These are phyloP conservation scores for Coccomyxa sp. DNA, from an alignment of 139 green algal genomes.

Conservation along the genomic window DNA sequence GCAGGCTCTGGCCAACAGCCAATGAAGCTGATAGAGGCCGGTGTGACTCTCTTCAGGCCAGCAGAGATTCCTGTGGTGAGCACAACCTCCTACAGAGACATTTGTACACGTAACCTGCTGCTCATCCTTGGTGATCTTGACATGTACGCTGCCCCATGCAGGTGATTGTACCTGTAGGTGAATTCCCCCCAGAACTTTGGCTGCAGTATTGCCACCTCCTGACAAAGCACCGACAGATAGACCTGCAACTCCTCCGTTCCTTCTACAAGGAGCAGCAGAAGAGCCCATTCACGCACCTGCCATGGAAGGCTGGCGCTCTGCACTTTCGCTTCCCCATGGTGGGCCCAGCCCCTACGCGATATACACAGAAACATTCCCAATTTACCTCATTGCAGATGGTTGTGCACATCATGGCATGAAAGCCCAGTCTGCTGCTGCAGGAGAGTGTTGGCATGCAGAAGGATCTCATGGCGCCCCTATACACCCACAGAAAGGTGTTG, in stretches of 20 bases:
- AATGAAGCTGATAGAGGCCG: constrained; percentile 50
- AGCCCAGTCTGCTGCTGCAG: constrained; percentile 15
- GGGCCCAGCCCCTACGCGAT: background rate
- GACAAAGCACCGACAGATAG: constrained; percentile 53
- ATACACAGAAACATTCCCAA: background rate
- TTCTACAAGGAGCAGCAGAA: constrained; percentile 58
- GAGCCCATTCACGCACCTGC: constrained; percentile 66
- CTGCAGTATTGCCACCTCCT: constrained; percentile 60
- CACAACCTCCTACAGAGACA: background rate
- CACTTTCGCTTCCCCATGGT: constrained; percentile 73
- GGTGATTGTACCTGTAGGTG: constrained; percentile 66
- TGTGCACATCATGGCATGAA: background rate
- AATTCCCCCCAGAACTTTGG: constrained; percentile 48
- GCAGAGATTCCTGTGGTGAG: constrained; percentile 72
- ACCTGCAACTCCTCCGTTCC: constrained; percentile 42
- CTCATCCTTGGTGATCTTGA: too few relatives aligned
- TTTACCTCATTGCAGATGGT: background rate
- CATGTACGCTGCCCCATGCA: constrained; percentile 25
- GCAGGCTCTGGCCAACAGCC: too few relatives aligned
- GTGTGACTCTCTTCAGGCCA: constrained; percentile 55
- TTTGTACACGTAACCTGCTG: background rate
- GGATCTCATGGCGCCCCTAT: constrained; percentile 43
- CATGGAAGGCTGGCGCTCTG: constrained; percentile 67
- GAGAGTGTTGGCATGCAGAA: constrained; percentile 29
- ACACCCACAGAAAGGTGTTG: constrained; percentile 58